phyloP scores from a whole-genome alignment of 306 rosid genomes.

The Vigna mungo region DNA sequence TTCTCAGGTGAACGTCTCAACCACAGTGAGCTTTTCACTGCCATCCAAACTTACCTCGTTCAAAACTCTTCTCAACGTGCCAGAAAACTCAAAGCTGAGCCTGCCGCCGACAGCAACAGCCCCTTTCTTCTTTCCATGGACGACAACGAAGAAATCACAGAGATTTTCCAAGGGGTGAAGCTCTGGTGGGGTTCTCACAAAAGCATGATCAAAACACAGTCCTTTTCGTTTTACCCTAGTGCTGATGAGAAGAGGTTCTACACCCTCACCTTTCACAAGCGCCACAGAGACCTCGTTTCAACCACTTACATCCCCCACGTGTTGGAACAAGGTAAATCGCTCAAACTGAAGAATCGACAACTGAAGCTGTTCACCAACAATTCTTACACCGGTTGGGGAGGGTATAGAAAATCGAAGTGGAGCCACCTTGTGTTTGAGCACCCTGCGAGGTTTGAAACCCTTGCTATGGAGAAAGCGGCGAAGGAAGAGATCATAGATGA shows the following conservation, averaged over 20 bases:
- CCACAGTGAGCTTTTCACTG: neutral
- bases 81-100: conserved; percentile 2
- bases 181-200: conserved; percentile 9
- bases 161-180: neutral
- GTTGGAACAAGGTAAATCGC: neutral
- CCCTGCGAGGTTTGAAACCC: conserved; percentile 16
- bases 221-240: conserved; percentile 1
- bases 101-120: neutral
- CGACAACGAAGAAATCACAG: neutral
- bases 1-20: neutral
- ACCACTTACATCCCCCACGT: neutral
- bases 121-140: neutral
- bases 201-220: neutral
- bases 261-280: conserved; percentile 24
- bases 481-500: neutral
- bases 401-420: neutral
- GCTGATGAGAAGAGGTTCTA: conserved; percentile 5
- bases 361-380: neutral
- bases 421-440: conserved; percentile 6
- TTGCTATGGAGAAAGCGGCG: neutral
- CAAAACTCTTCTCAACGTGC: neutral
- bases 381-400: neutral
- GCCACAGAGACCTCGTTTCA: neutral
- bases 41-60: neutral
- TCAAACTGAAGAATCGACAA: neutral